phyloP scores from a whole-genome alignment of 2,329 filamentous ascomycete genomes.

The Xylogone sp. region DNA sequence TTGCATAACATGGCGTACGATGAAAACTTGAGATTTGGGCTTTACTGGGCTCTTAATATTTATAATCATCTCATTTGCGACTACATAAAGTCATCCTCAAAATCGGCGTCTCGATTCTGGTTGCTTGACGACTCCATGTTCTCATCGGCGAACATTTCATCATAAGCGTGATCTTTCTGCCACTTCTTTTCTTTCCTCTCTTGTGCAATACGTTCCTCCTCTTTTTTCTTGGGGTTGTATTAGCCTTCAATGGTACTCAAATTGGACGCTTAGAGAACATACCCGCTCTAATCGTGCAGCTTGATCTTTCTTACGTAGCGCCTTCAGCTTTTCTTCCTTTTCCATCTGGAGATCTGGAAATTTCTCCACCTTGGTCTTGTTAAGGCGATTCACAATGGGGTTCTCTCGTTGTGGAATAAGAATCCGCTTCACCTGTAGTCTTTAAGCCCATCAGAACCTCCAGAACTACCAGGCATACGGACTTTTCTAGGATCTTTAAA shows the following conservation, averaged over 20 bases:
- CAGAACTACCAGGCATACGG: neutral
- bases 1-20: too few species aligned
- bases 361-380: constrained; percentile 91
- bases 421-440: constrained; percentile 67
- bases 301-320: constrained; percentile 69
- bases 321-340: constrained; percentile 70
- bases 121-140: constrained; percentile 77
- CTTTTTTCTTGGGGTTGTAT: constrained; percentile 57
- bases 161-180: constrained; percentile 97
- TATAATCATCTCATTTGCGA: constrained; percentile 6
- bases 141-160: constrained; percentile 84
- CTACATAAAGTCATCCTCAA: constrained; percentile 93
- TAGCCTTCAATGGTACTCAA: constrained; percentile 1
- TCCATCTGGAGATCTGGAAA: constrained; percentile 81
- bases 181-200: constrained; percentile 87
- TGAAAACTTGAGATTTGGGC: too few species aligned
- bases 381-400: constrained; percentile 90
- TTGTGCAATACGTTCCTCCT: constrained; percentile 68
- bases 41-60: neutral
- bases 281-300: constrained; percentile 59
- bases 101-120: constrained; percentile 73
- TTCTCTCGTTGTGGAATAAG: constrained; percentile 82
- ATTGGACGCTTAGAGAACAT: constrained; percentile 20
- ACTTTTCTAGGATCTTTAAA: constrained; percentile 84
- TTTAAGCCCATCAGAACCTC: neutral